phyloP scores from a whole-genome alignment of 176 grass and related monocot species.

The Canna indica region DNA sequence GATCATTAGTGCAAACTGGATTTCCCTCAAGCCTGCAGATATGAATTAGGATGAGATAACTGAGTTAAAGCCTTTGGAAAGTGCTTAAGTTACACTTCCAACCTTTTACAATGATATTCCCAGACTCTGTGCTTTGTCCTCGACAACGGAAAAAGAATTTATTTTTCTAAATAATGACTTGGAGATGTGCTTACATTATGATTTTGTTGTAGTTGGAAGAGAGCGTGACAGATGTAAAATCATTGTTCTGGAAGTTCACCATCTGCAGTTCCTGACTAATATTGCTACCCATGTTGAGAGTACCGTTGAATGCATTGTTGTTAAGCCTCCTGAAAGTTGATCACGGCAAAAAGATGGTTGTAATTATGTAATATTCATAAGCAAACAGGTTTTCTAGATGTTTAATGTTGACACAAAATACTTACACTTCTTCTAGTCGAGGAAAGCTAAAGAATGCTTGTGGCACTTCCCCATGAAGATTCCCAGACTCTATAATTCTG shows the following conservation, averaged over 20 bases:
- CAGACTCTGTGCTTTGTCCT: too few species aligned
- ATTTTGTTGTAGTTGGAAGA: slow-evolving; percentile 50
- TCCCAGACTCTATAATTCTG: slow-evolving; percentile 69
- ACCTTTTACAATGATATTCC: too few species aligned
- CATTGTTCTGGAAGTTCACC: slow-evolving; percentile 72
- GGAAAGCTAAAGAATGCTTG: slow-evolving; percentile 45
- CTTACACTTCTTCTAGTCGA: slow-evolving; percentile 84
- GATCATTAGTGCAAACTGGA: slow-evolving; percentile 44
- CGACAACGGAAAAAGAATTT: too few species aligned
- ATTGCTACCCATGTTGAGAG: slow-evolving; percentile 44
- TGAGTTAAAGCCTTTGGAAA: too few species aligned
- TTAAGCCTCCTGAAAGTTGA: slow-evolving; percentile 44
- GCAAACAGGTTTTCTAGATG: background rate
- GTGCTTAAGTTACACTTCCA: too few species aligned
- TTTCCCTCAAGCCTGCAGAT: slow-evolving; percentile 65
- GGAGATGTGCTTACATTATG: slow-evolving; percentile 36
- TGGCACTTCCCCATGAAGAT: slow-evolving; percentile 51
- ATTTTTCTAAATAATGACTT: too few species aligned
- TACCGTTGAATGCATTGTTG: slow-evolving; percentile 69
- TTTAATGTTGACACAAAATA: background rate
- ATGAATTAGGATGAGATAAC: background rate
- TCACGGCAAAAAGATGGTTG: background rate
- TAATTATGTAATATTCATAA: background rate
- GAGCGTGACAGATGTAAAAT: slow-evolving; percentile 23
- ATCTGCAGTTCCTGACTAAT: slow-evolving; percentile 56